Percentiles rank a stretch among this genome's conserved stretches.
phyloP scores from a whole-genome alignment of 176 grass and related monocot species.

The maize (Zea mays) region DNA sequence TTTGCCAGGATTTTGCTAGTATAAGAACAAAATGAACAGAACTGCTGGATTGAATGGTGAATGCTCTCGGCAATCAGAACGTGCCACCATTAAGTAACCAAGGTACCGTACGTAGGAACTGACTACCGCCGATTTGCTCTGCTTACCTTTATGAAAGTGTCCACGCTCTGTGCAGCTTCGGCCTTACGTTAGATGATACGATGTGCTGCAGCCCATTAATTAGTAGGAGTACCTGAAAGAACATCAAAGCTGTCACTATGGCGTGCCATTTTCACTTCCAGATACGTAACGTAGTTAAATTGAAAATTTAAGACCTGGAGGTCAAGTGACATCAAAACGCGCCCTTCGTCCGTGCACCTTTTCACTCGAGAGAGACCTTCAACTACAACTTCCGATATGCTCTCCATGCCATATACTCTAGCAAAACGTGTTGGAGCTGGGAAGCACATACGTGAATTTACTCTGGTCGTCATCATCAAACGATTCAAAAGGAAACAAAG shows the following conservation, averaged over 20 bases:
- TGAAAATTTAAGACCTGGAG: slow-evolving; percentile 71
- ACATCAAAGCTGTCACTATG: slow-evolving; percentile 29
- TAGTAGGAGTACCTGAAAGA: slow-evolving; percentile 80
- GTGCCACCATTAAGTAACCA: slow-evolving; percentile 17
- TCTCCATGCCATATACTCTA: slow-evolving; percentile 90
- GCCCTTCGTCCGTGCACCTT: slow-evolving; percentile 92
- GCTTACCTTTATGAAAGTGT: slow-evolving; percentile 86
- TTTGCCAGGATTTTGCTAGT: slow-evolving; percentile 14
- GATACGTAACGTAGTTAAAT: slow-evolving; percentile 3
- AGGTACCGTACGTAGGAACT: background rate
- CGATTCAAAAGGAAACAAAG: background rate
- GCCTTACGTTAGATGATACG: slow-evolving; percentile 85
- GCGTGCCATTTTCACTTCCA: slow-evolving; percentile 13
- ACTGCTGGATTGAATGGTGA: background rate
- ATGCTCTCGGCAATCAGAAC: background rate
- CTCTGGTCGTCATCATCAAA: slow-evolving; percentile 4
- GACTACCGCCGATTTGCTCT: background rate
- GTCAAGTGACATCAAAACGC: slow-evolving; percentile 96
- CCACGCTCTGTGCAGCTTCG: slow-evolving; percentile 92
- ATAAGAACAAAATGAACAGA: slow-evolving; percentile 21
- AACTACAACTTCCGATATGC: slow-evolving; percentile 74
- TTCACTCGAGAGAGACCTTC: slow-evolving; percentile 97
- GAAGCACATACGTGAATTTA: slow-evolving; percentile 22
- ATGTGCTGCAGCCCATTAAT: slow-evolving; percentile 96
- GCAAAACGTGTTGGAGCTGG: slow-evolving; percentile 84